Percentiles rank a stretch among this genome's conserved stretches.
phyloP scores from a whole-genome alignment of 2,329 filamentous ascomycete genomes.

The Coleophoma cylindrospora region DNA sequence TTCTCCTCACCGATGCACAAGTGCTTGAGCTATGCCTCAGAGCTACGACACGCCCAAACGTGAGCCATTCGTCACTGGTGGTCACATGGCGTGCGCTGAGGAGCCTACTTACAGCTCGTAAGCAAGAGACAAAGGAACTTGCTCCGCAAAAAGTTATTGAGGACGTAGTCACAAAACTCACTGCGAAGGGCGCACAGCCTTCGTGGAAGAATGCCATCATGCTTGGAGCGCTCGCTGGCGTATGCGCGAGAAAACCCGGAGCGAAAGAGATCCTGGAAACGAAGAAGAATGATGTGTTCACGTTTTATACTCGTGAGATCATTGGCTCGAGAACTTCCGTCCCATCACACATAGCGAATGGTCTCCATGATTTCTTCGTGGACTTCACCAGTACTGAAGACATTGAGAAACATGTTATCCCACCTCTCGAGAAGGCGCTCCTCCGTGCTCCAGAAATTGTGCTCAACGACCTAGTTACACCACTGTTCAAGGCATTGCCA shows the following conservation, averaged over 20 bases:
- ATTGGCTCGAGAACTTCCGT: slow-evolving; percentile 71
- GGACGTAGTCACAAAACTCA: slow-evolving; percentile 60
- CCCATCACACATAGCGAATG: slow-evolving; percentile 65
- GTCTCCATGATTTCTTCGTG: slow-evolving; percentile 76
- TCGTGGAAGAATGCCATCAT: slow-evolving; percentile 69
- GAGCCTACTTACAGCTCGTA: slow-evolving; percentile 58
- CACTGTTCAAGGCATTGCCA: slow-evolving; percentile 67
- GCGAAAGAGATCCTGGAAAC: slow-evolving; percentile 57
- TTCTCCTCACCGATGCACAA: slow-evolving; percentile 66
- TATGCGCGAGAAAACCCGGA: slow-evolving; percentile 66
- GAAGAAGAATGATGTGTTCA: slow-evolving; percentile 68
- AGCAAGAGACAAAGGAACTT: slow-evolving; percentile 31
- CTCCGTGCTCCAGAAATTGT: slow-evolving; percentile 87
- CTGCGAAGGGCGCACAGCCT: slow-evolving; percentile 60
- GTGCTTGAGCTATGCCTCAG: slow-evolving; percentile 74
- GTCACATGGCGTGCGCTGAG: slow-evolving; percentile 77
- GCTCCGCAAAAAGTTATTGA: slow-evolving; percentile 15
- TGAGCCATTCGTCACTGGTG: slow-evolving; percentile 70
- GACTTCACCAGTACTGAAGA: slow-evolving; percentile 71
- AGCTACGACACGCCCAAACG: slow-evolving; percentile 53
- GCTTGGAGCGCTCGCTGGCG: slow-evolving; percentile 82
- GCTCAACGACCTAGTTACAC: slow-evolving; percentile 70
- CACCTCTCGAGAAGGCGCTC: slow-evolving; percentile 82
- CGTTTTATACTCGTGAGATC: slow-evolving; percentile 82
- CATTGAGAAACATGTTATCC: slow-evolving; percentile 69